Conservation (phyloP, 2,329 filamentous ascomycete species). For the Sclerotinia spermophila region DNA sequence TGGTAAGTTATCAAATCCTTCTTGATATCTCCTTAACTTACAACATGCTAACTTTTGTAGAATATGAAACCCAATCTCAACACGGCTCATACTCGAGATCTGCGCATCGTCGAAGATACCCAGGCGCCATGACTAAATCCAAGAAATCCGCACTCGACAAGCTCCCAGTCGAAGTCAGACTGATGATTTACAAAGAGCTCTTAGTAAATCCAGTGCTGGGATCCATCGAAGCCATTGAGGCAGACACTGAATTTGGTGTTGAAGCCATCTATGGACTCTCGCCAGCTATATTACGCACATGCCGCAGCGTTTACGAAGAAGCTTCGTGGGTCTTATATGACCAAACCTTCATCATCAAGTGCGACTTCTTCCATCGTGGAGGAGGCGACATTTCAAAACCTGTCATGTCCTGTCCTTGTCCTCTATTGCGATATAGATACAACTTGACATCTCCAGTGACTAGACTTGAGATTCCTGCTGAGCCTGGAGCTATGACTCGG, state of each 20-base stretch:
- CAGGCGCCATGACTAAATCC: neutral
- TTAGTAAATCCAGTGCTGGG: neutral
- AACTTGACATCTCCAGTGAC: neutral
- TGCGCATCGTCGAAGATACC: neutral
- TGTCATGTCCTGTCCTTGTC: neutral
- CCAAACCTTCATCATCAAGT: neutral
- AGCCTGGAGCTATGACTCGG: neutral
- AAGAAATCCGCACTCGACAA: neutral
- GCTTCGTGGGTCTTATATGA: neutral
- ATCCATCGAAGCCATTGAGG: neutral
- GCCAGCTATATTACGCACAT: neutral
- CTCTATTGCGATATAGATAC: neutral
- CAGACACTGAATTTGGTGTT: neutral
- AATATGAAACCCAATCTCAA: neutral
- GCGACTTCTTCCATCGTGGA: neutral
- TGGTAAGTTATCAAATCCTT: neutral
- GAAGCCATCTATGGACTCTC: neutral
- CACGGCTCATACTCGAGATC: neutral
- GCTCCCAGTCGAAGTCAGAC: neutral
- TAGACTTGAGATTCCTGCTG: neutral
- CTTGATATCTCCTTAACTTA: neutral
- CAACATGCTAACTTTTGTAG: neutral
- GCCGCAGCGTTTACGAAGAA: neutral
- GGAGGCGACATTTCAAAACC: neutral
- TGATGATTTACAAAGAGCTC: neutral